These are phyloP conservation scores for Perkinsus chesapeaki DNA, from an alignment of 169 alveolate genomes.

Conservation along the genomic window DNA sequence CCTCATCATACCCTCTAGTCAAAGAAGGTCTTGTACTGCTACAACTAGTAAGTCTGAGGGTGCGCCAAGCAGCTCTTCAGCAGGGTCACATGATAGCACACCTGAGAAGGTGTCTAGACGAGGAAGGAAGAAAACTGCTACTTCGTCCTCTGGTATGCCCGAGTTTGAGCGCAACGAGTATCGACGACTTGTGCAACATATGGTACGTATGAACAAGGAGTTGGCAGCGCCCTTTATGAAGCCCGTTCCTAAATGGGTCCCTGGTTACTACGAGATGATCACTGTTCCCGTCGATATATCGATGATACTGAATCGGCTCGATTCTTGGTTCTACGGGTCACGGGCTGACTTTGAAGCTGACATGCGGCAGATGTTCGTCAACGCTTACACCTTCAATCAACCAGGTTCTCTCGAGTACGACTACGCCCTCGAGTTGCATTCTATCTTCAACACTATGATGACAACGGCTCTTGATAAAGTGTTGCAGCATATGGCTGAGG, in stretches of 20 bases:
- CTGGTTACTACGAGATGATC: neutral
- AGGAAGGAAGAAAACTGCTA: neutral
- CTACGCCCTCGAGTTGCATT: neutral
- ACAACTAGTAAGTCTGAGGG: neutral
- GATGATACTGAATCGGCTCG: neutral
- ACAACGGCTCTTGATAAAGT: neutral
- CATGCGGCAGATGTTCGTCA: neutral
- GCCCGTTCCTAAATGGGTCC: neutral
- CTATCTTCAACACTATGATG: neutral
- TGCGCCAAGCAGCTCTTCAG: neutral
- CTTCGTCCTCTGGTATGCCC: neutral
- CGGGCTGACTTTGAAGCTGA: neutral
- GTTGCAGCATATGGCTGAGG: neutral
- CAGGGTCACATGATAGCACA: neutral
- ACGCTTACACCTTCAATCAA: neutral
- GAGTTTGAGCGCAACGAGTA: conserved; percentile 3
- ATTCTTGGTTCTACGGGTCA: neutral
- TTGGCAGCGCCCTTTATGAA: neutral
- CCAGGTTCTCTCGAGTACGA: neutral
- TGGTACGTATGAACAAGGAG: neutral
- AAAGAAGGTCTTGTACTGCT: neutral
- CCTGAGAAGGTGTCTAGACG: neutral
- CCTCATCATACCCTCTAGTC: neutral
- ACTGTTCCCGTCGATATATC: neutral
- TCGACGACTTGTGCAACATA: neutral